A percentile compares a stretch with the other conserved stretches of the same genome.
Conservation (phyloP, 176 grass and related monocot species). For the Elymus sibiricus region DNA sequence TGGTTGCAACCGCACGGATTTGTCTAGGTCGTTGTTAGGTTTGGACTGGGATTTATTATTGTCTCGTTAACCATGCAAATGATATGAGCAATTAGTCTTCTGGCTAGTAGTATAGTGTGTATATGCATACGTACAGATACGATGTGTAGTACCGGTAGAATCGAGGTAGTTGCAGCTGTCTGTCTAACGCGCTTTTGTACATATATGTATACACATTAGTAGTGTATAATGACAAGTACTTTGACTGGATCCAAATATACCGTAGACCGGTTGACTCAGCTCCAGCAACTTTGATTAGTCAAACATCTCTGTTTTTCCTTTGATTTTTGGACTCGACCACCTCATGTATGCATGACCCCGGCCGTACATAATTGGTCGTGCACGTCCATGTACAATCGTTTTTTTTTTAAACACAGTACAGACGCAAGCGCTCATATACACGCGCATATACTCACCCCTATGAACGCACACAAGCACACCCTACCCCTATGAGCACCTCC, state of each 20-base stretch:
- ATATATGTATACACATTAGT: too few species aligned
- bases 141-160: too few species aligned
- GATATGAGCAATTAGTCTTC: background rate
- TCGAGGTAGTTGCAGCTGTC: too few species aligned
- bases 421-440: too few species aligned
- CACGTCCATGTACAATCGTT: background rate
- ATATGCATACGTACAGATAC: too few species aligned
- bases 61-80: background rate
- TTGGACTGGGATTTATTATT: constrained; percentile 27
- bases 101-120: too few species aligned
- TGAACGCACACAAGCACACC: too few species aligned
- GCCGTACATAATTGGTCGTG: background rate
- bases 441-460: too few species aligned
- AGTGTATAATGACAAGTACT: background rate
- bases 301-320: background rate
- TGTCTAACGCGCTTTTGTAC: too few species aligned
- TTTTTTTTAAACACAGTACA: too few species aligned
- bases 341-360: background rate
- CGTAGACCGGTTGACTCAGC: background rate
- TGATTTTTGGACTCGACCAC: background rate
- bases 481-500: too few species aligned
- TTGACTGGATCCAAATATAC: background rate
- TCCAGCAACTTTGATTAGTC: background rate
- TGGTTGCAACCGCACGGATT: constrained; percentile 12
- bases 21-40: background rate